phyloP scores from a whole-genome alignment of 148 eudicot species.

The Vaccinium corymbosum region DNA sequence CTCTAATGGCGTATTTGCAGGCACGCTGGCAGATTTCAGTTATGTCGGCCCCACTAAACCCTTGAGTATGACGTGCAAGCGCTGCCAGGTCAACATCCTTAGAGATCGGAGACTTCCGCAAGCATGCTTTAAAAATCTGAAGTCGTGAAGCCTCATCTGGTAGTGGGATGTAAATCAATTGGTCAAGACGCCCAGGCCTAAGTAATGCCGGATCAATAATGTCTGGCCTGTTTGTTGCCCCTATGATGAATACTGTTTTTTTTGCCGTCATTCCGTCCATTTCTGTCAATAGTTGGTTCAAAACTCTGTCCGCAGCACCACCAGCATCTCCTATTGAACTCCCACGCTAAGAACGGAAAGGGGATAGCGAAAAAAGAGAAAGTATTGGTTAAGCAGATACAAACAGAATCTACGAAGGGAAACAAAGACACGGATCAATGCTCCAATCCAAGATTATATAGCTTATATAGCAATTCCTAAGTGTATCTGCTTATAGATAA shows the following conservation, averaged over 20 bases:
- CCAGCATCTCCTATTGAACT: slow-evolving; percentile 20
- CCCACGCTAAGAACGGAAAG: slow-evolving; percentile 21
- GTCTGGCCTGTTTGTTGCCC: slow-evolving; percentile 5
- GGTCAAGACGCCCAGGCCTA: slow-evolving; percentile 1
- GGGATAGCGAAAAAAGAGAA: not conserved
- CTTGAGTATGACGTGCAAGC: not conserved
- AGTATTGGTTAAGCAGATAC: not conserved
- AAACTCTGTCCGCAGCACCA: slow-evolving; percentile 8
- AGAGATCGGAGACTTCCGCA: not conserved
- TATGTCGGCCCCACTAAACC: not conserved
- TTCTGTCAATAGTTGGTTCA: slow-evolving; percentile 10
- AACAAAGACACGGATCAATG: not conserved
- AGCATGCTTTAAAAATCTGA: slow-evolving; percentile 4
- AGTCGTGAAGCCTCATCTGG: not conserved
- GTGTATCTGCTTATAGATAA: not conserved
- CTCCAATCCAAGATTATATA: not conserved
- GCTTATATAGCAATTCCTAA: not conserved
- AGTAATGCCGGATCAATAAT: slow-evolving; percentile 3
- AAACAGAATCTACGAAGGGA: not conserved
- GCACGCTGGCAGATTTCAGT: slow-evolving; percentile 9
- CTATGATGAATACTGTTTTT: not conserved
- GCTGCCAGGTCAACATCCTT: slow-evolving; percentile 6
- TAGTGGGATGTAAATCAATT: slow-evolving; percentile 2
- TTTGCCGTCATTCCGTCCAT: not conserved
- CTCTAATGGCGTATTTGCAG: slow-evolving; percentile 6